Evolutionary conservation across 2,329 filamentous ascomycete species (phyloP).

Genomic region (Parastagonospora nodorum): DNA sequence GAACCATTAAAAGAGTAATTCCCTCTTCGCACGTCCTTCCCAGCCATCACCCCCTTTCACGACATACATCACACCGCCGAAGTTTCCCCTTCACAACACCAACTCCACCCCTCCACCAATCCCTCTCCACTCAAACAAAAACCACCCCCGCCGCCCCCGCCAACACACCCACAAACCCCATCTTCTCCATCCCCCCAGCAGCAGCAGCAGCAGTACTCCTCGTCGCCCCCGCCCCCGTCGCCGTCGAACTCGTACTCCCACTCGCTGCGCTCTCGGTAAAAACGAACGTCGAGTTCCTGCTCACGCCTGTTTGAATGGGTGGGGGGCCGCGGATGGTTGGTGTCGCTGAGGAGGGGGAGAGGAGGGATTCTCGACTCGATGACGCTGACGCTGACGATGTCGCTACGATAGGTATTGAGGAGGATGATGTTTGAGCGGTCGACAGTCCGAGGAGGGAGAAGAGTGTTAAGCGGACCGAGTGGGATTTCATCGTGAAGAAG

Average conservation of each 20-base stretch:
- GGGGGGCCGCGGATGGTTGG: background rate
- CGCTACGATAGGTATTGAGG: background rate
- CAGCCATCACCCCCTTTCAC: too few relatives aligned
- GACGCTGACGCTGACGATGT: too few relatives aligned
- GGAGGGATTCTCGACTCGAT: background rate
- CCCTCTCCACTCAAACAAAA: slow-evolving; percentile 10
- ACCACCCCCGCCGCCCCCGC: slow-evolving; percentile 25
- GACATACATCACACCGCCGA: background rate
- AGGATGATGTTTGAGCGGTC: slow-evolving; percentile 18
- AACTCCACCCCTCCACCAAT: background rate
- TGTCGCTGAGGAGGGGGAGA: background rate
- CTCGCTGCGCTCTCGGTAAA: background rate
- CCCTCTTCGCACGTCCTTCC: too few relatives aligned
- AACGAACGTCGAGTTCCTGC: background rate
- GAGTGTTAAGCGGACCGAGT: slow-evolving; percentile 8
- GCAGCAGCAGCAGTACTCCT: slow-evolving; percentile 13
- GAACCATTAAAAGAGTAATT: too few relatives aligned
- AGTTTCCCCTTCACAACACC: background rate
- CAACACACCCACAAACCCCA: slow-evolving; percentile 21
- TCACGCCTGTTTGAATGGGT: background rate
- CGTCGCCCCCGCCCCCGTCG: background rate
- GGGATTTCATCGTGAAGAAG: background rate
- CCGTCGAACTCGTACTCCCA: background rate
- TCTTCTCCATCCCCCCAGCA: slow-evolving; percentile 14
- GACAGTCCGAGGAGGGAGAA: slow-evolving; percentile 18